Evolutionary conservation across 1,284 basidiomycete genomes (phyloP).

Genomic region (Ceratobasidium sp.): DNA sequence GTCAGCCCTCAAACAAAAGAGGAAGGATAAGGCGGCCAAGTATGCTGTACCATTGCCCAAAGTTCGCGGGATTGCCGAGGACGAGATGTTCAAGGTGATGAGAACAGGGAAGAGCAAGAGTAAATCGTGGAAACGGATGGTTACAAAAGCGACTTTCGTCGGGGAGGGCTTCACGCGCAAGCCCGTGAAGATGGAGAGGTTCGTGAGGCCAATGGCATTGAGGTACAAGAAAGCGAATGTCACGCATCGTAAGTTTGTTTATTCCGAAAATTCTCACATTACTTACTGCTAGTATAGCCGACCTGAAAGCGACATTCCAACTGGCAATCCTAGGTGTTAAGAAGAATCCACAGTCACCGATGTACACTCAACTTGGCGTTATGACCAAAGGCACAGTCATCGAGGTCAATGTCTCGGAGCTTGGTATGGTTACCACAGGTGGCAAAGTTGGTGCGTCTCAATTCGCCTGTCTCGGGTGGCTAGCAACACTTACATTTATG

Average conservation of each 20-base stretch:
- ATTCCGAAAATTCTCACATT: conserved; percentile 27
- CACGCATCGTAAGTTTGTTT: conserved; percentile 85
- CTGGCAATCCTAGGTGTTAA: conserved; percentile 98
- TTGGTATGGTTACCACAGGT: conserved; percentile 98
- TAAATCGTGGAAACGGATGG: conserved; percentile 99
- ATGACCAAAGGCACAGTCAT: conserved; percentile 99
- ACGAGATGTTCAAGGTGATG: conserved; percentile 99
- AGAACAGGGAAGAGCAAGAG: conserved; percentile 97
- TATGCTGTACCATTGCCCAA: conserved; percentile 97
- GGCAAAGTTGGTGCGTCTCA: conserved; percentile 83
- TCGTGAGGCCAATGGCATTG: conserved; percentile 96
- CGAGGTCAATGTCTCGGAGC: conserved; percentile 97
- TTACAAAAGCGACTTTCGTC: conserved; percentile 99
- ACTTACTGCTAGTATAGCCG: conserved; percentile 68
- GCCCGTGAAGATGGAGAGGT: conserved; percentile 99
- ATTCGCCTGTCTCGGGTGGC: not conserved
- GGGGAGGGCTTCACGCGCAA: conserved; percentile 98
- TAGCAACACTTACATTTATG: not conserved
- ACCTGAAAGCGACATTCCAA: conserved; percentile 98
- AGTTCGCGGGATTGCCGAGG: conserved; percentile 97
- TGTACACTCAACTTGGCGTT: conserved; percentile 96
- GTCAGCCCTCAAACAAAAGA: conserved; percentile 98
- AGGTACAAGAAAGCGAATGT: conserved; percentile 99
- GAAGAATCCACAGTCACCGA: conserved; percentile 99
- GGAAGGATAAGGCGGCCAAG: conserved; percentile 99